Evolutionary conservation across 2,329 filamentous ascomycete genomes (phyloP).

Genomic region (Emergomyces africanus): DNA sequence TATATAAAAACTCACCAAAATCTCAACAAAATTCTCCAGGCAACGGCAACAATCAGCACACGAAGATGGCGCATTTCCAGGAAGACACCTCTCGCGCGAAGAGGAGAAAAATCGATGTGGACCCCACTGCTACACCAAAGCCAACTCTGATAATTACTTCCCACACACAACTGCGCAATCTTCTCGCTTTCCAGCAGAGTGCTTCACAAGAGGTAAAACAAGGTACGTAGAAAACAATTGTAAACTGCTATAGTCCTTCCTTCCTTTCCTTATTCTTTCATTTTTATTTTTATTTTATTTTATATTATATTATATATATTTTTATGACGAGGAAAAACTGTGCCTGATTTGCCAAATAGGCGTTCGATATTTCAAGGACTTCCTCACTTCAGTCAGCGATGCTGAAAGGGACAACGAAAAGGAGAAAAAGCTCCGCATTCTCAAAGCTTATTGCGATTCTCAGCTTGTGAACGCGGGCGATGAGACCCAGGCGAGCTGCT

Average conservation of each 20-base stretch:
- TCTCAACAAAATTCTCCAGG: background rate
- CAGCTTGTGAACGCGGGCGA: conserved; percentile 36
- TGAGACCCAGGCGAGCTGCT: conserved; percentile 47
- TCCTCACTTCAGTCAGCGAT: conserved; percentile 28
- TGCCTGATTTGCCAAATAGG: conserved; percentile 17
- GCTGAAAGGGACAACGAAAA: conserved; percentile 24
- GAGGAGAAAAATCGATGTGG: conserved; percentile 27
- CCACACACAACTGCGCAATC: conserved; percentile 52
- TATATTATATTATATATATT: too few species aligned
- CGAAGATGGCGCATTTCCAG: conserved; percentile 22
- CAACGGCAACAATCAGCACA: background rate
- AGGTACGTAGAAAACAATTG: conserved; percentile 41
- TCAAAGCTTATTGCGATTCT: conserved; percentile 39
- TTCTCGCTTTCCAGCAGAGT: conserved; percentile 61
- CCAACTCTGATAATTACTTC: conserved; percentile 25
- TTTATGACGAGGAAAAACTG: background rate
- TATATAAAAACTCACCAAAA: conserved; percentile 1
- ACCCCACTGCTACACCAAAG: conserved; percentile 3
- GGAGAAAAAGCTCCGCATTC: conserved; percentile 28
- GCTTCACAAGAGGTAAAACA: conserved; percentile 39
- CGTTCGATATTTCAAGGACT: conserved; percentile 32
- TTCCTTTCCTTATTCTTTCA: background rate
- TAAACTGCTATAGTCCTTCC: background rate
- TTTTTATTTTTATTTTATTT: too few species aligned
- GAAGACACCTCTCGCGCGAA: conserved; percentile 24